A percentile compares a stretch with the other conserved stretches of the same genome.
Evolutionary conservation across 768 basidiomycete species (phyloP).

Genomic region (Podaxis sp.): DNA sequence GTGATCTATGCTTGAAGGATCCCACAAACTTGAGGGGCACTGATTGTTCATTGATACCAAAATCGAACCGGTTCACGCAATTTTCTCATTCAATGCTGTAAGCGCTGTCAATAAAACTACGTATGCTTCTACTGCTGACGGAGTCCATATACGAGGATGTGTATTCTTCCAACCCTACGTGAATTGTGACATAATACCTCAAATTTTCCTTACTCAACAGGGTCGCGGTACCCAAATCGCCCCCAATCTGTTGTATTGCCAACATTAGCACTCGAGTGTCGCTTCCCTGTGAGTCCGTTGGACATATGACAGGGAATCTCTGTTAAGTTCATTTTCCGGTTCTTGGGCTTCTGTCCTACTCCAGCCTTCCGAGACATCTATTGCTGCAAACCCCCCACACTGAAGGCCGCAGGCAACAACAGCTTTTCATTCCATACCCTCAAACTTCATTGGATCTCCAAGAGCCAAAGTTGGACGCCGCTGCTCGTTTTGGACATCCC

Average conservation of each 20-base stretch:
- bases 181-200: conserved; percentile 10
- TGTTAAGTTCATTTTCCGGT: not conserved
- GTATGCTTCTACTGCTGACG: not conserved
- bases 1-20: not conserved
- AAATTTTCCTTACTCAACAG: conserved; percentile 9
- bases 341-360: not conserved
- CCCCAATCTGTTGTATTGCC: not conserved
- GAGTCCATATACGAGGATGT: not conserved
- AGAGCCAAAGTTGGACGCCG: not conserved
- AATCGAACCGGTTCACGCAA: conserved; percentile 13
- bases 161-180: not conserved
- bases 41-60: not conserved
- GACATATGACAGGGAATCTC: conserved; percentile 1
- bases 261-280: not conserved
- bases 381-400: not conserved
- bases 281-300: not conserved
- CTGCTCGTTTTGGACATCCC: not conserved
- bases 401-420: not conserved
- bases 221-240: not conserved
- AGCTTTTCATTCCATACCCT: not conserved
- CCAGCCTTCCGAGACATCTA: not conserved
- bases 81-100: conserved; percentile 12
- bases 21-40: not conserved
- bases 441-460: not conserved
- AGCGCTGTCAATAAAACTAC: conserved; percentile 9